Conservation (phyloP, 495 filamentous ascomycete species). For the Lichenothelia convexa region DNA sequence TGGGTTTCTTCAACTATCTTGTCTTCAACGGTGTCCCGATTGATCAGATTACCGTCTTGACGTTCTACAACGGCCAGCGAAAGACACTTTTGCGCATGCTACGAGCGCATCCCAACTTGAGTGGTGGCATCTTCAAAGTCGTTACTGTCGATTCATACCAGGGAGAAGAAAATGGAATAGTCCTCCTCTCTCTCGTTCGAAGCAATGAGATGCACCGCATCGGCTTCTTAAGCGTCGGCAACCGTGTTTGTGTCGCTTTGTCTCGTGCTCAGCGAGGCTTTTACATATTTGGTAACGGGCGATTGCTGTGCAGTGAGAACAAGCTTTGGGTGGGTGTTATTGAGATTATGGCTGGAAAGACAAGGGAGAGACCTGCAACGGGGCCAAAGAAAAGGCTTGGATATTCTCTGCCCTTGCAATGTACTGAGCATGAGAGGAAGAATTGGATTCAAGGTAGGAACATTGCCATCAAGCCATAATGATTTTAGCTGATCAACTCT, state of each 20-base stretch:
- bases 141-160: constrained; percentile 86
- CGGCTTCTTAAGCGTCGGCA: constrained; percentile 56
- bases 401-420: constrained; percentile 19
- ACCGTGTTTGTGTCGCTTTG: constrained; percentile 72
- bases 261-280: constrained; percentile 74
- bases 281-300: constrained; percentile 71
- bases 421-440: constrained; percentile 18
- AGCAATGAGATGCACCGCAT: constrained; percentile 38
- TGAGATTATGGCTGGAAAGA: constrained; percentile 15
- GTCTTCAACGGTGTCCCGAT: constrained; percentile 40
- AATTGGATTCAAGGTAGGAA: constrained; percentile 22
- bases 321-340: constrained; percentile 22
- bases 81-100: constrained; percentile 40
- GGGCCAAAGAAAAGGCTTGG: constrained; percentile 15
- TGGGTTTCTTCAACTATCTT: constrained; percentile 53
- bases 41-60: constrained; percentile 61
- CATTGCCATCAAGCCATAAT: too few species aligned
- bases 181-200: constrained; percentile 70
- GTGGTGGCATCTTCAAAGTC: constrained; percentile 39
- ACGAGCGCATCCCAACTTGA: constrained; percentile 30
- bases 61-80: constrained; percentile 75
- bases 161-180: constrained; percentile 80
- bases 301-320: constrained; percentile 27
- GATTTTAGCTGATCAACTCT: constrained; percentile 19
- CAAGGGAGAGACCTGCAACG: constrained; percentile 1